Evolutionary conservation across 2,329 filamentous ascomycete genomes (phyloP), one percentile per base, ranked within the genome.

Genomic region (Hymenoscyphus infarciens): DNA sequence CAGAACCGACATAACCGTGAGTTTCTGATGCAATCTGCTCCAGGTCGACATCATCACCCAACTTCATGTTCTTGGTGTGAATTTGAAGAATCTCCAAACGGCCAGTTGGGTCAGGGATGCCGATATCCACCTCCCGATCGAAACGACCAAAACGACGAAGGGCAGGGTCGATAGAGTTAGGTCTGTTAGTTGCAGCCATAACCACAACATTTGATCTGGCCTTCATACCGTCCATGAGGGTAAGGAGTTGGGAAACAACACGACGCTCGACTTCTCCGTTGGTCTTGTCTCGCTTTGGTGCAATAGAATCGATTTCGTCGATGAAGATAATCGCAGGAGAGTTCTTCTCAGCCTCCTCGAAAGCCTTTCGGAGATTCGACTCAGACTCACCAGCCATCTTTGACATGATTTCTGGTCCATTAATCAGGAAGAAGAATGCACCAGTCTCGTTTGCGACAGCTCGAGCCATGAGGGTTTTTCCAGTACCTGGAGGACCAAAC

Each of bases 1-100:
- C 95, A 35, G 95, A 98, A 82, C 95, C 95, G 69, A 99, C 95
- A 73, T 98, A 99, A 81, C 95, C 95, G 82, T 99, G 95, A 56
- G 95, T 99, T 83, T 99, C 95, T 33, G 95, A 87, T 61, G 95
- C 95, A 74, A 99, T 97, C 74, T 92, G 89, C 82, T 97, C 94
- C 54, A 99, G 86, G 74, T 99, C 95, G 66, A 99, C 95, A 72
- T 98, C 95, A 63, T 98, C 95, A 64, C 80, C 92, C 66, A 99
- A 87, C 84, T 99, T 99, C 95, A 99, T 99, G 86, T 99, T 99
- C 89, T 99, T 99, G 79, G 95, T 99, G 85, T 99, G 95, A 71
- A 99, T 99, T 79, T 96, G 92, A 65, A 99, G 88, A 75, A 99
- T 98, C 84, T 99, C 95, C 42, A 99, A 90, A 85, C 95, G 95